phyloP scores from a whole-genome alignment of 306 rosid genomes.

The Lathyrus aphaca region DNA sequence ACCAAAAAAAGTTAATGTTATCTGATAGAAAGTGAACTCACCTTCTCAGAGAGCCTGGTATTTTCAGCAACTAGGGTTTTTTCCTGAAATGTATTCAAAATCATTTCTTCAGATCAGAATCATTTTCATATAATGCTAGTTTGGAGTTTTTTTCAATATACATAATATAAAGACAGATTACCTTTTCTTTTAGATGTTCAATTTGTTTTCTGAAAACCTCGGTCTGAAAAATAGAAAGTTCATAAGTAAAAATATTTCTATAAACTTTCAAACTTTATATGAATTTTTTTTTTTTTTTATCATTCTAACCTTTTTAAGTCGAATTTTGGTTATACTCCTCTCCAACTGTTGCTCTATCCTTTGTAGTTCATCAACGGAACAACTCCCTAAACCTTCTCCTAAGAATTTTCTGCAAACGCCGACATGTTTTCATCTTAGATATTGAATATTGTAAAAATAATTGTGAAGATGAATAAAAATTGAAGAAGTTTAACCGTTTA shows the following conservation, averaged over 20 bases:
- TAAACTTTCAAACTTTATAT: background rate
- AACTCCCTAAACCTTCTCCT: conserved; percentile 69
- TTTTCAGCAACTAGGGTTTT: conserved; percentile 62
- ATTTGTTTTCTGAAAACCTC: conserved; percentile 66
- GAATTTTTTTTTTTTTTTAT: background rate
- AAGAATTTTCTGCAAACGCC: conserved; percentile 52
- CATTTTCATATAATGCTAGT: background rate
- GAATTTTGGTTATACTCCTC: conserved; percentile 57
- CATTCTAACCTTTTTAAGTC: conserved; percentile 66
- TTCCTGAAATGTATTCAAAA: conserved; percentile 53
- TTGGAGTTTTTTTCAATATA: background rate
- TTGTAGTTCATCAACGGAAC: conserved; percentile 69
- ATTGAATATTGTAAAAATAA: background rate
- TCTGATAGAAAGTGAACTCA: conserved; percentile 30
- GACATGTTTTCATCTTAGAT: background rate
- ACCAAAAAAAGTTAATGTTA: background rate
- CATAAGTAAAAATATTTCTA: conserved; percentile 5
- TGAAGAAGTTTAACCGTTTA: conserved; percentile 54
- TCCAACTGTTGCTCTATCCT: conserved; percentile 69
- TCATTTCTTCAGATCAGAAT: background rate
- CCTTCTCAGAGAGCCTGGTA: conserved; percentile 63
- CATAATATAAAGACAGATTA: conserved; percentile 23
- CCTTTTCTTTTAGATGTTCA: conserved; percentile 65
- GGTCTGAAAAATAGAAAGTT: conserved; percentile 45
- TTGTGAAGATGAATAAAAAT: background rate